Base-by-base conservation (phyloP, 2,329 filamentous ascomycete genomes). In the Aspergillus sojae region DNA sequence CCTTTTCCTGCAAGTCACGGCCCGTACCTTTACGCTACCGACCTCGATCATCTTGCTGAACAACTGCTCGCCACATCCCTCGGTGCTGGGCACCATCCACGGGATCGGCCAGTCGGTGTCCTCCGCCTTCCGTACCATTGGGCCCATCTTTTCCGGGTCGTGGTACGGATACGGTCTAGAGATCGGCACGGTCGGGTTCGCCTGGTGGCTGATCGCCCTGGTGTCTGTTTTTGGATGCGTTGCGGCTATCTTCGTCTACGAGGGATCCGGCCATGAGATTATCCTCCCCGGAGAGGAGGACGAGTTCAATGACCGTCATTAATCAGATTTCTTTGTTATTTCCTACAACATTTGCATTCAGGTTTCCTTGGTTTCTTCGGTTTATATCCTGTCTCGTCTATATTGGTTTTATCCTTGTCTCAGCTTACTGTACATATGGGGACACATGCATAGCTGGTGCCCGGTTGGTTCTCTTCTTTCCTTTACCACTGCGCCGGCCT, bases 1-100 rank as follows among this genome's bases (percentile, higher is more conserved):
- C 4, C 81, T 91, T 14, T 82, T 89, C 58, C 77, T 93, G 30
- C 90, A 93, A 72, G 90, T 93, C 41, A 83, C 87, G 2, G 91
- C 89, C 0, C 84, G 91, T 32, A 94, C 91, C 0, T 92, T 93
- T 72, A 86, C 86, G 0, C 74, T 89, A 0, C 87, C 88, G 0
- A 84, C 83, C 2, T 84, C 83, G 0, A 84, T 86, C 1, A 88
- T 89, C 23, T 74, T 87, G 58, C 75, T 88, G 50, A 89, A 88
- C 68, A 88, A 89, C 68, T 84, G 83, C 62, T 85, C 83, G 45
- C 86, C 88, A 0, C 84, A 87, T 65, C 85, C 85, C 0, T 82
- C 79, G n/a, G 84, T 88, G 1, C 77, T 88, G 14, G 86, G 84
- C 5, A 88, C 85, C 0, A 83, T 88, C 39, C 85, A 88, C 68